Evolutionary conservation across 2,329 filamentous ascomycete genomes (phyloP).

Genomic region (Cryoendolithus antarcticus): DNA sequence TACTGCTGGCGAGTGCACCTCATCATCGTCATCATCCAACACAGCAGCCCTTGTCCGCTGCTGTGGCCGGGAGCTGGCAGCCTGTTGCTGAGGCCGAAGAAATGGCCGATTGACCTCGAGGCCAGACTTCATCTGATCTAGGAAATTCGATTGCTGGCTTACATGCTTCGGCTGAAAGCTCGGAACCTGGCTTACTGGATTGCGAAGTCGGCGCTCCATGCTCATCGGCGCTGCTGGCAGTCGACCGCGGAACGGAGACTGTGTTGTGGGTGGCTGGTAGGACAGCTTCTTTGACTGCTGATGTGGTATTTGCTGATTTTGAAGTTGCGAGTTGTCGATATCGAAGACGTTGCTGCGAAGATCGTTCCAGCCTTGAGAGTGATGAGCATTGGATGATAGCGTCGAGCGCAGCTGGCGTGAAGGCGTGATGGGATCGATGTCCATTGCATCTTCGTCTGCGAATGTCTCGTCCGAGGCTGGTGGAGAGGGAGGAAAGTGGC

Average conservation of each 20-base stretch:
- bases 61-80: not conserved
- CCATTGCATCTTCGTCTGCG: constrained; percentile 50
- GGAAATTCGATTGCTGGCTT: constrained; percentile 40
- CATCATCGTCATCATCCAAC: constrained; percentile 2
- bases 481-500: constrained; percentile 10
- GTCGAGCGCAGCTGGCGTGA: not conserved
- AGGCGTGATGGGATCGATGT: constrained; percentile 47
- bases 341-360: constrained; percentile 16
- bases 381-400: constrained; percentile 4
- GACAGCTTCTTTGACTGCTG: constrained; percentile 6
- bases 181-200: constrained; percentile 46
- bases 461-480: constrained; percentile 14
- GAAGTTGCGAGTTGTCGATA: constrained; percentile 13
- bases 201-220: constrained; percentile 51
- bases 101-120: constrained; percentile 9
- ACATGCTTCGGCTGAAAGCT: constrained; percentile 34
- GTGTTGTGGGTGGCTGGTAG: constrained; percentile 23
- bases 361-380: constrained; percentile 11
- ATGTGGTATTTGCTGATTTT: constrained; percentile 5
- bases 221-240: constrained; percentile 56
- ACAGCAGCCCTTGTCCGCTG: not conserved
- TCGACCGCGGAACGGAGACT: constrained; percentile 54
- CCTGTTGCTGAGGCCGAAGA: constrained; percentile 5
- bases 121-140: constrained; percentile 26
- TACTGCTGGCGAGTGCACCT: constrained; percentile 10